Evolutionary conservation across 768 basidiomycete genomes (phyloP), one percentile per base, ranked within the genome.

Genomic region (Albatrellus ellisii): DNA sequence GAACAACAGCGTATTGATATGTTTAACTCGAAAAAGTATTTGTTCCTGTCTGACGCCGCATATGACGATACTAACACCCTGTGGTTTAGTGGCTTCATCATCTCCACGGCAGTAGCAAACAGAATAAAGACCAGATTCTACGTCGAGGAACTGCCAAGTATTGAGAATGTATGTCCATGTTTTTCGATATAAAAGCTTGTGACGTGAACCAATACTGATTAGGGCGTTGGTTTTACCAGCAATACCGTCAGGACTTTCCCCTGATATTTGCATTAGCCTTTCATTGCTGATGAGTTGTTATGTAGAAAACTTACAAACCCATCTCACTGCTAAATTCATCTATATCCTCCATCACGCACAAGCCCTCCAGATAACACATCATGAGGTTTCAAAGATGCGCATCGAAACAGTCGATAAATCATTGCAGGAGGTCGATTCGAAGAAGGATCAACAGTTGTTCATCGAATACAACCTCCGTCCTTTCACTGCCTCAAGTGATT

Each of bases 21-120:
- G 86, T 58, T 75, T 32, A 81, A 79, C 50, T 72, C 75, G 59
- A 89, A 88, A 65, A 89, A 88, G 86, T 87, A 44, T 28, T 18
- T 17, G 28, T n/a, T 35, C 15, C 29, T 27, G 7, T 36, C 7
- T 26, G 36, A 36, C 28, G 42, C 37, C 26, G n/a, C n/a, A n/a
- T n/a, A n/a, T n/a, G n/a, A n/a, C n/a, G n/a, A n/a, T 29, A 22
- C 37, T 27, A 46, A n/a, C 18, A 17, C 24, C 20, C 21, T 12
- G 31, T 18, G 14, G 37, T 33, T 37, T 29, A 87, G 83, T 55
- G 59, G 69, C 15, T 89, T 85, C 57, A 54, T 89, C 36, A 75
- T 87, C 28, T 73, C 78, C 12, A 84, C 69, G 14, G 72, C 73
- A 6, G 57, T 82, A 33, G 76, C 83, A 9, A 90, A 90, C 60